These are phyloP conservation scores for Aspergillus sp. DNA, from an alignment of 2,329 filamentous ascomycete genomes.

Conservation along the genomic window DNA sequence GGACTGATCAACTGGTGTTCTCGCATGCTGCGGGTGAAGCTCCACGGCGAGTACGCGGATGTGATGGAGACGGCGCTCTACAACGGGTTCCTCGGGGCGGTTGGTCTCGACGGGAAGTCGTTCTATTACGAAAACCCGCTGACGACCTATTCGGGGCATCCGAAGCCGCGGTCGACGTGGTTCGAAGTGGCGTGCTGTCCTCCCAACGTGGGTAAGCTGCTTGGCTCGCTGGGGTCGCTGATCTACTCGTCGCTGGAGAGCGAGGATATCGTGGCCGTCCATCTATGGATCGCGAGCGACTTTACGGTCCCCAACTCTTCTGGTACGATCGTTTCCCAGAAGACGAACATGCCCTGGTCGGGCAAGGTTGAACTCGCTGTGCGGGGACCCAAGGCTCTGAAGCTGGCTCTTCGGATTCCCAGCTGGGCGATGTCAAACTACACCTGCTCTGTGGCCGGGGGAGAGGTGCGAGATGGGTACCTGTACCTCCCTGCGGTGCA, in stretches of 20 bases:
- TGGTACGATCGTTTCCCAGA: conserved; percentile 45
- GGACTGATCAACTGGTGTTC: conserved; percentile 62
- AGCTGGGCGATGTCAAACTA: background rate
- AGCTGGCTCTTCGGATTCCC: background rate
- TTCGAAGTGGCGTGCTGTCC: conserved; percentile 62
- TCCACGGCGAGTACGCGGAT: conserved; percentile 55
- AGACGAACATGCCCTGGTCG: conserved; percentile 58
- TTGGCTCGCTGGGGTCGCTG: conserved; percentile 40
- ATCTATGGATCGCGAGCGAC: background rate
- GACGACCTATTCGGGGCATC: conserved; percentile 52
- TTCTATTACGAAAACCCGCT: conserved; percentile 65
- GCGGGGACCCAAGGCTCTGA: conserved; percentile 23
- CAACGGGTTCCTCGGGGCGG: conserved; percentile 59
- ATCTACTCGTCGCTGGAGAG: conserved; percentile 9
- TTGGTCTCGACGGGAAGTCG: conserved; percentile 54
- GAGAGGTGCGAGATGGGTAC: background rate
- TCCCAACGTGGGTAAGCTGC: conserved; percentile 57
- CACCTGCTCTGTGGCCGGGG: background rate
- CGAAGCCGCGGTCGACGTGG: conserved; percentile 55
- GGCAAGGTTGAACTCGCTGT: conserved; percentile 52
- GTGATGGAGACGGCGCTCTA: conserved; percentile 62
- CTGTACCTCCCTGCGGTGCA: background rate
- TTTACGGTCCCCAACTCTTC: background rate
- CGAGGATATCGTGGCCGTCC: background rate
- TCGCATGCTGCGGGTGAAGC: conserved; percentile 53